Evolutionary conservation across 768 basidiomycete species (phyloP).

Genomic region (Amanita fuliginea): DNA sequence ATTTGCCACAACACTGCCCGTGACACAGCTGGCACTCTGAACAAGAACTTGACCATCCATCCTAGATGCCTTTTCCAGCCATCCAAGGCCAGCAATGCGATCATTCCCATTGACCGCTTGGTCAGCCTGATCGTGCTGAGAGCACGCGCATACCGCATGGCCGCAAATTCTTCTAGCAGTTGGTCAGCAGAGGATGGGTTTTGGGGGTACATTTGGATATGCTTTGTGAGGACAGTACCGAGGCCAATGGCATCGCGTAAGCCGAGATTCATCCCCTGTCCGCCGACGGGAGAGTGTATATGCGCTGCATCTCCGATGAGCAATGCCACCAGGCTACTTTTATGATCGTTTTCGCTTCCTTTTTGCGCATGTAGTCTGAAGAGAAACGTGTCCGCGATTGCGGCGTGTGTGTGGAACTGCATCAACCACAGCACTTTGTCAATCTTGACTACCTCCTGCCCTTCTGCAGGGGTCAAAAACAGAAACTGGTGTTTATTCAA

Average conservation of each 20-base stretch:
- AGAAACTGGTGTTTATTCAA: constrained; percentile 29
- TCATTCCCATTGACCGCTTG: constrained; percentile 19
- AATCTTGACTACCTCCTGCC: constrained; percentile 21
- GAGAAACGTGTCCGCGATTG: constrained; percentile 30
- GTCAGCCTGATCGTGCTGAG: constrained; percentile 29
- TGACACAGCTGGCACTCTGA: too few relatives aligned
- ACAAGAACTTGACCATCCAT: too few relatives aligned
- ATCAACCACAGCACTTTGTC: constrained; percentile 32
- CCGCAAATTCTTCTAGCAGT: constrained; percentile 23
- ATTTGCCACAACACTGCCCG: too few relatives aligned
- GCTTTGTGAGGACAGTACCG: constrained; percentile 27
- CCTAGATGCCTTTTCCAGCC: neutral
- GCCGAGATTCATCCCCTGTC: constrained; percentile 49
- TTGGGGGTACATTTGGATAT: constrained; percentile 12
- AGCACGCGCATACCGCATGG: constrained; percentile 24
- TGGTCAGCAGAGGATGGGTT: constrained; percentile 13
- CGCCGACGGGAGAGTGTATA: constrained; percentile 42
- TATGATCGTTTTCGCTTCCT: neutral
- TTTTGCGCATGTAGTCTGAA: constrained; percentile 5
- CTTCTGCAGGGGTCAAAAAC: constrained; percentile 20
- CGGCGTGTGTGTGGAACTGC: constrained; percentile 32
- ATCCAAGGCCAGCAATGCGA: neutral
- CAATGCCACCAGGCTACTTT: constrained; percentile 7
- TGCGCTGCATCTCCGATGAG: constrained; percentile 28
- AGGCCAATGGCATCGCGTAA: constrained; percentile 39